Evolutionary conservation across 1,284 basidiomycete genomes (phyloP).

Genomic region (Microbotryum saponariae): DNA sequence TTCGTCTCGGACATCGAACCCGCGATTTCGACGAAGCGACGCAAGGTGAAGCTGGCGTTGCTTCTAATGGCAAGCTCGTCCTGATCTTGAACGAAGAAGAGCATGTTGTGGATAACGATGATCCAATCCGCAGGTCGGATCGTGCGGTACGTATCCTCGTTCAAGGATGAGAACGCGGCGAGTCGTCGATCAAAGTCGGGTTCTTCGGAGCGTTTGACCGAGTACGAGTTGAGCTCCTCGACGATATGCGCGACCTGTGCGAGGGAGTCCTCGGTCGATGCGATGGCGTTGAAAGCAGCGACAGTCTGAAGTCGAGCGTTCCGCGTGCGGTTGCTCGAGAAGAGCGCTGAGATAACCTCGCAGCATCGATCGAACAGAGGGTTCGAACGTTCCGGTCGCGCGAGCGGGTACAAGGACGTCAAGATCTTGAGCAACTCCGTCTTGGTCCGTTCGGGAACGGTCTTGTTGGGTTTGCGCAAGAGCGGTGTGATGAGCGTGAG

Average conservation of each 20-base stretch:
- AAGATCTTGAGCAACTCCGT: conserved; percentile 73
- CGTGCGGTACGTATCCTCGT: conserved; percentile 52
- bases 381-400: conserved; percentile 7
- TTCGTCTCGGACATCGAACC: conserved; percentile 36
- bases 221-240: conserved; percentile 76
- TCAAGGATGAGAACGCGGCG: conserved; percentile 65
- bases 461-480: conserved; percentile 64
- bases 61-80: conserved; percentile 81
- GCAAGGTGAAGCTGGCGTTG: conserved; percentile 68
- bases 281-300: conserved; percentile 56
- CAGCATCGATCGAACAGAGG: conserved; percentile 24
- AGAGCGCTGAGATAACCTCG: conserved; percentile 61
- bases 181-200: conserved; percentile 87
- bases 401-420: conserved; percentile 60
- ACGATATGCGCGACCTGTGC: conserved; percentile 52
- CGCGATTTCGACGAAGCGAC: conserved; percentile 65
- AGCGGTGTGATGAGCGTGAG: conserved; percentile 71
- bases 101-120: conserved; percentile 72
- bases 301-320: conserved; percentile 61
- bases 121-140: conserved; percentile 64
- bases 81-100: conserved; percentile 81
- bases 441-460: conserved; percentile 81
- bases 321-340: conserved; percentile 65
- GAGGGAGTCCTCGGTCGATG: conserved; percentile 50
- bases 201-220: conserved; percentile 72